Conservation (phyloP, 1,284 basidiomycete species). For the Phellopilus nigrolimitatus region DNA sequence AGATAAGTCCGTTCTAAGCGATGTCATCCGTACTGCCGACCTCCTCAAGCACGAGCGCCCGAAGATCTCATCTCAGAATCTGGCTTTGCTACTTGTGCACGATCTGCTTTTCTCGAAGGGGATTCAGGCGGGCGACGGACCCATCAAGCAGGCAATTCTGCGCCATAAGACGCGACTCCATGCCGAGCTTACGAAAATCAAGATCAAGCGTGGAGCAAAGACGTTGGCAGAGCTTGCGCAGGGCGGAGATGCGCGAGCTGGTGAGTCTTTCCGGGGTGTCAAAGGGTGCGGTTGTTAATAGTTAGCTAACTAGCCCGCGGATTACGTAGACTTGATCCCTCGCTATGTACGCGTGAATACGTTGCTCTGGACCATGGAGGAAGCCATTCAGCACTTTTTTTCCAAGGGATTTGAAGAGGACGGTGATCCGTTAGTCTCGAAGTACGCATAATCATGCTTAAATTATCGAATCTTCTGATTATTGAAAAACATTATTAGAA, state of each 20-base stretch:
- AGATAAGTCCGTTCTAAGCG: slow-evolving; percentile 69
- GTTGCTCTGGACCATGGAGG: slow-evolving; percentile 56
- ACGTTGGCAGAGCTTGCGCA: slow-evolving; percentile 65
- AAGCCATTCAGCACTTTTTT: slow-evolving; percentile 52
- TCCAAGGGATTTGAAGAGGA: slow-evolving; percentile 46
- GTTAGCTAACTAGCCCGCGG: not conserved
- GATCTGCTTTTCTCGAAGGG: slow-evolving; percentile 78
- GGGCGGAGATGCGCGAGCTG: slow-evolving; percentile 53
- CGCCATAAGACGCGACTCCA: slow-evolving; percentile 86
- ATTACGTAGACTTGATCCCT: slow-evolving; percentile 61
- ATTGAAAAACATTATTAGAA: slow-evolving; percentile 32
- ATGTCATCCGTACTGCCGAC: slow-evolving; percentile 58
- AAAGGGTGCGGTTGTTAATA: not conserved
- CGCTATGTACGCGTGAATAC: slow-evolving; percentile 87
- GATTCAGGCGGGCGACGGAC: slow-evolving; percentile 85
- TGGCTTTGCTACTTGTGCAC: slow-evolving; percentile 82
- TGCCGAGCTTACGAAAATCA: slow-evolving; percentile 80
- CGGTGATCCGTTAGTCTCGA: slow-evolving; percentile 43
- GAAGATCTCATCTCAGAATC: slow-evolving; percentile 66
- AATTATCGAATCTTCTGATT: not conserved
- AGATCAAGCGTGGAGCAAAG: slow-evolving; percentile 71
- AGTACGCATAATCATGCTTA: slow-evolving; percentile 32
- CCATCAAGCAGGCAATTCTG: slow-evolving; percentile 76
- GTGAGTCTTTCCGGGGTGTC: slow-evolving; percentile 34
- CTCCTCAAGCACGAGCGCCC: slow-evolving; percentile 73